phyloP scores from a whole-genome alignment of 1,284 basidiomycete genomes.

The Naganishia albida region DNA sequence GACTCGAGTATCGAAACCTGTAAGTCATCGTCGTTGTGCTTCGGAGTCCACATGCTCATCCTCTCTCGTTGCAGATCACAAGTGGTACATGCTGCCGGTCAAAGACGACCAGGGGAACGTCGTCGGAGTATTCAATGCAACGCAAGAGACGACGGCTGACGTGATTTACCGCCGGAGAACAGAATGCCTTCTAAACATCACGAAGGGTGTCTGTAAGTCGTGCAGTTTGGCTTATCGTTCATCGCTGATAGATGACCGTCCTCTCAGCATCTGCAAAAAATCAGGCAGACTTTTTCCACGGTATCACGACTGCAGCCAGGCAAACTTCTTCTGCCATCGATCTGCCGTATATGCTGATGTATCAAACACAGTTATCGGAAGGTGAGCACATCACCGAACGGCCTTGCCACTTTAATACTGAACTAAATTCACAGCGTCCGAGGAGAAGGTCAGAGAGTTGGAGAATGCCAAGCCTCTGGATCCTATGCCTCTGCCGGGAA shows the following conservation, averaged over 20 bases:
- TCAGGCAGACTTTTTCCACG: slow-evolving; percentile 24
- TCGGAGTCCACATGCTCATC: neutral
- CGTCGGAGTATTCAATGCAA: slow-evolving; percentile 16
- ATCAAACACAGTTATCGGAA: slow-evolving; percentile 20
- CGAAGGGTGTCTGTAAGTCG: slow-evolving; percentile 21
- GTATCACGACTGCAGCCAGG: slow-evolving; percentile 6
- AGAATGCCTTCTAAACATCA: slow-evolving; percentile 19
- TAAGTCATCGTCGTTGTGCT: neutral
- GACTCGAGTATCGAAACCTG: slow-evolving; percentile 25
- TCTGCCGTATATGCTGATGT: slow-evolving; percentile 25
- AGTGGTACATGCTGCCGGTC: slow-evolving; percentile 23
- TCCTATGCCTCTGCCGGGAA: slow-evolving; percentile 24
- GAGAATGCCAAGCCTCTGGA: slow-evolving; percentile 25
- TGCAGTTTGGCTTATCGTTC: neutral
- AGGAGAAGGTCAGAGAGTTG: slow-evolving; percentile 21
- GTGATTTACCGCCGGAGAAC: slow-evolving; percentile 24
- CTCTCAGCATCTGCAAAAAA: slow-evolving; percentile 22
- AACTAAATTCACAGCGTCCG: neutral
- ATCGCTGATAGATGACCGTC: neutral
- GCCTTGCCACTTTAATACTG: no score
- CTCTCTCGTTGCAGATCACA: slow-evolving; percentile 9
- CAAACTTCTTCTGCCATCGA: slow-evolving; percentile 15
- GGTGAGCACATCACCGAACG: neutral
- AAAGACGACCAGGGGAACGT: slow-evolving; percentile 20
- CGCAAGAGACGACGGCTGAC: slow-evolving; percentile 8